Evolutionary conservation across 2,329 filamentous ascomycete species (phyloP).

Genomic region (Sclerotinia minor): DNA sequence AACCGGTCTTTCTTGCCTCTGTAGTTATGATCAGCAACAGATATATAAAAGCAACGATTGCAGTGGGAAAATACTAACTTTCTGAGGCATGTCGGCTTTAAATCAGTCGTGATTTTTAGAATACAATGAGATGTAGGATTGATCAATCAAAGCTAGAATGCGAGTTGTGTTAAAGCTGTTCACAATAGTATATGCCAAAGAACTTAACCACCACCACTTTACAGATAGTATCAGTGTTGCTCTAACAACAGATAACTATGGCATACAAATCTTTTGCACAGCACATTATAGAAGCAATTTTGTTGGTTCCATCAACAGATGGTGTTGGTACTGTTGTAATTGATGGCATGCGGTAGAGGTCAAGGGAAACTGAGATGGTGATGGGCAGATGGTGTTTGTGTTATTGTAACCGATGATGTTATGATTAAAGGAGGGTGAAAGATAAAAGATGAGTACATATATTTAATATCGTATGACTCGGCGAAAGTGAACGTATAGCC

Average conservation of each 20-base stretch:
- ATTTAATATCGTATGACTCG: no score
- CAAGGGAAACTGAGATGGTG: not conserved
- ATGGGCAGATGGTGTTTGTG: not conserved
- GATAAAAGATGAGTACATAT: no score
- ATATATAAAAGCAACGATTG: not conserved
- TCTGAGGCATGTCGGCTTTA: not conserved
- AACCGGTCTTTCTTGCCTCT: not conserved
- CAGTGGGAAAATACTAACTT: not conserved
- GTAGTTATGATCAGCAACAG: not conserved
- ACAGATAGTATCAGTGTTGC: not conserved
- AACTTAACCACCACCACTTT: not conserved
- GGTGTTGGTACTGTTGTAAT: not conserved
- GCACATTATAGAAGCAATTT: not conserved
- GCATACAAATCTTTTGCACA: not conserved
- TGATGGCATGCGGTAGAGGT: not conserved
- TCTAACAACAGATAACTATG: not conserved
- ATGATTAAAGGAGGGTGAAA: no score
- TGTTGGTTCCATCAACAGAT: not conserved
- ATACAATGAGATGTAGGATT: not conserved
- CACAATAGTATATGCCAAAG: slow-evolving; percentile 1
- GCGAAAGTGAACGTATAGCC: no score
- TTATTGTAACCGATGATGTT: not conserved
- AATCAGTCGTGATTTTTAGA: not conserved
- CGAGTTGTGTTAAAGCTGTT: not conserved
- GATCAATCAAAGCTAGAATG: not conserved